A percentile compares a stretch with the other conserved stretches of the same genome.
Evolutionary conservation across 192 early-diverging fungal species (phyloP).

Genomic region (Backusella circina): DNA sequence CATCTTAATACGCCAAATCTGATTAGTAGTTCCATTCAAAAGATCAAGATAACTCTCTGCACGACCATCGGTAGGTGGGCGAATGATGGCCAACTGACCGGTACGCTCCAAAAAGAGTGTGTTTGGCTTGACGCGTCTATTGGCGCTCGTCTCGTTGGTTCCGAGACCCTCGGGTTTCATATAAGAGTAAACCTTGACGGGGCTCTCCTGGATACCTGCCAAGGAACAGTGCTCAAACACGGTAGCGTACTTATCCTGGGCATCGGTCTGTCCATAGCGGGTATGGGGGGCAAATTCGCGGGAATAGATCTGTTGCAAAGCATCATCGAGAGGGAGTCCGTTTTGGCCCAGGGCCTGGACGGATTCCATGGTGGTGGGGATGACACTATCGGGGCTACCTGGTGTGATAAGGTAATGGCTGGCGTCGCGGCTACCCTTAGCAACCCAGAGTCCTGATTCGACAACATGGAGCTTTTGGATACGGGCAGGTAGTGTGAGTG

Average conservation of each 20-base stretch:
- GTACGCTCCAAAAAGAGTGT: slow-evolving; percentile 41
- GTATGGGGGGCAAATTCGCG: background rate
- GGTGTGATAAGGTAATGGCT: slow-evolving; percentile 37
- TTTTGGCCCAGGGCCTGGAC: slow-evolving; percentile 22
- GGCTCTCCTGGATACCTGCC: background rate
- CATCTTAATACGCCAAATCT: slow-evolving; percentile 49
- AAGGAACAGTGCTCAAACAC: slow-evolving; percentile 16
- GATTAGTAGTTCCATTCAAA: slow-evolving; percentile 42
- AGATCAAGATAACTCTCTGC: slow-evolving; percentile 52
- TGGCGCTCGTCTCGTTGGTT: background rate
- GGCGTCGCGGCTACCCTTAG: slow-evolving; percentile 38
- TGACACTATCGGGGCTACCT: background rate
- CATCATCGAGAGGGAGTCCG: slow-evolving; percentile 1
- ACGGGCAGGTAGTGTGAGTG: slow-evolving; percentile 44
- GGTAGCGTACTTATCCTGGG: background rate
- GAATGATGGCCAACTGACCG: slow-evolving; percentile 41
- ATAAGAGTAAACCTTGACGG: slow-evolving; percentile 5
- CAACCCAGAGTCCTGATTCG: slow-evolving; percentile 45
- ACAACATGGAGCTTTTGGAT: slow-evolving; percentile 39
- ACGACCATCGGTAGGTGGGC: slow-evolving; percentile 41
- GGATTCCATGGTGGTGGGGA: slow-evolving; percentile 19
- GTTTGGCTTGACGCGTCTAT: slow-evolving; percentile 41
- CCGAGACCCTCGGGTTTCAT: background rate
- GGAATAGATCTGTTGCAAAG: background rate
- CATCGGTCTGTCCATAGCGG: background rate